Evolutionary conservation across 2,329 filamentous ascomycete genomes (phyloP), one percentile per base, ranked within the genome.

Genomic region (Colletotrichum tropicale): DNA sequence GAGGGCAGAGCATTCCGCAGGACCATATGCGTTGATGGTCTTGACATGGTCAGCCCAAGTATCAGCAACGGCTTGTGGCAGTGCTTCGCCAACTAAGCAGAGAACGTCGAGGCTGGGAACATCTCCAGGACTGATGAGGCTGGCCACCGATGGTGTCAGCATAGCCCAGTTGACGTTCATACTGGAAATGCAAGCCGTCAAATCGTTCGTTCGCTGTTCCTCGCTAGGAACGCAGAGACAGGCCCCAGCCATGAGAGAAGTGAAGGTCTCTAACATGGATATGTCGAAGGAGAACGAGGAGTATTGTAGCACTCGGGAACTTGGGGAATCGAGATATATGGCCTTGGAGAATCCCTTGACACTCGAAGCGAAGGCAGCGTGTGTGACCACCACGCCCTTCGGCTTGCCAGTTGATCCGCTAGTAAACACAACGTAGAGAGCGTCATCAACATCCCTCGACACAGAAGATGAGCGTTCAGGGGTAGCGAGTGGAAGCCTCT

Each of bases 221-320:
- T 86, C 84, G 0, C 83, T 84, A 2, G 84, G 83, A 12, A 85
- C 80, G 62, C 84, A 86, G 5, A 86, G 79, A 62, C 83, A 85
- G 10, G 82, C 84, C 26, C 84, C 85, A 32, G 77, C 74, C 61
- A 82, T 79, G 26, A 86, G 80, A 3, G 84, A 83, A 2, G 82
- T 82, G 64, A 85, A 83, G 71, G 86, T 83, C 60, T 85, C 84
- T 8, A 73, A 55, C 5, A 87, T 62, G 1, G 86, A 86, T 71
- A 87, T 78, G 71, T 89, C 87, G 77, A 88, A 88, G 7, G 80
- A 82, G 34, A 81, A 82, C 1, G 86, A 81, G 21, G 81, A 85
- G 71, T 87, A 85, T 66, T 87, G 85, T 2, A 88, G 78, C 1
- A 84, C 81, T 3, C 75, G 77, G 5, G 26, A 34, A 10, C 15